phyloP scores from a whole-genome alignment of 306 rosid species.

The Quercus ilex region DNA sequence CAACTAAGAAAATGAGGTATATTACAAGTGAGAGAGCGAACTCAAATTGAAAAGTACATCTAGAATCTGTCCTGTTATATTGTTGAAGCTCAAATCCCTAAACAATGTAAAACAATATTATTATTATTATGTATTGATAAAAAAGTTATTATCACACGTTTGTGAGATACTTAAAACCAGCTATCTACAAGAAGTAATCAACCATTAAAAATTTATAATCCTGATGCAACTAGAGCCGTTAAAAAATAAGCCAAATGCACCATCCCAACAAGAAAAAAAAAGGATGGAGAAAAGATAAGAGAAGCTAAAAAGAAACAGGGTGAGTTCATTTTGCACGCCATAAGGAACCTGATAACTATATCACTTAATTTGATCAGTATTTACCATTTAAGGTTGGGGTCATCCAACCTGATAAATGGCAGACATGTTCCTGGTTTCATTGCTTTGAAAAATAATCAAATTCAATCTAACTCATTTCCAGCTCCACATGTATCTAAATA shows the following conservation, averaged over 20 bases:
- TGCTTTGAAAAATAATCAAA: slow-evolving; percentile 12
- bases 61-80: slow-evolving; percentile 57
- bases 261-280: too few species aligned
- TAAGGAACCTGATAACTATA: neutral
- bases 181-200: too few species aligned
- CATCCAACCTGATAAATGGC: too few species aligned
- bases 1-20: slow-evolving; percentile 7
- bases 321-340: too few species aligned
- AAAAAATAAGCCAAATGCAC: too few species aligned
- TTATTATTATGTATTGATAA: neutral
- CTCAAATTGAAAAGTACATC: slow-evolving; percentile 63
- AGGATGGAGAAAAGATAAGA: too few species aligned
- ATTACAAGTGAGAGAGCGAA: slow-evolving; percentile 58
- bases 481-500: too few species aligned
- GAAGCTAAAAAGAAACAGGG: too few species aligned
- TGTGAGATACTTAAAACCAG: too few species aligned
- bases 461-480: neutral
- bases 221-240: too few species aligned
- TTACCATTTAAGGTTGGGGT: neutral
- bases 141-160: neutral
- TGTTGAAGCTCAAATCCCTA: slow-evolving; percentile 95
- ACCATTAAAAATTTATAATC: too few species aligned
- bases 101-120: slow-evolving; percentile 11
- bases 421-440: neutral
- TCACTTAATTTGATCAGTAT: neutral